Conservation (phyloP, 768 basidiomycete species). For the Trametes maxima region DNA sequence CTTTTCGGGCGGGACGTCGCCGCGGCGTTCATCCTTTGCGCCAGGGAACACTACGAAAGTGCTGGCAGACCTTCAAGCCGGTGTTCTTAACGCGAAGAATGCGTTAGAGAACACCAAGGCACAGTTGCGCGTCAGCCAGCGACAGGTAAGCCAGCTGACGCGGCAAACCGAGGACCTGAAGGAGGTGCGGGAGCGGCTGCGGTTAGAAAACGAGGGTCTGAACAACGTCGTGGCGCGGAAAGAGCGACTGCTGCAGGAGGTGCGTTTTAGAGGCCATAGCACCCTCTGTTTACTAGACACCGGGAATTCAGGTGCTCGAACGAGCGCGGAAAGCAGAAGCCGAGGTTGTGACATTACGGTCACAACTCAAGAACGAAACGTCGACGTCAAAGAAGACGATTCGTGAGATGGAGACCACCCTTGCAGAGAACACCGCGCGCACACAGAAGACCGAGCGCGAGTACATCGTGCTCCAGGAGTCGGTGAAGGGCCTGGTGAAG, state of each 20-base stretch:
- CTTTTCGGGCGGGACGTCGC: conserved; percentile 44
- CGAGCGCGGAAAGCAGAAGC: conserved; percentile 86
- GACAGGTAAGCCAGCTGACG: conserved; percentile 82
- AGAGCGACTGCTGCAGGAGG: conserved; percentile 85
- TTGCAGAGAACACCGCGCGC: conserved; percentile 73
- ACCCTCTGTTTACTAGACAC: background rate
- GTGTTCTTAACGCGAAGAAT: conserved; percentile 74
- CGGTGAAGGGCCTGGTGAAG: conserved; percentile 70
- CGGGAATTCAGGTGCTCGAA: conserved; percentile 51
- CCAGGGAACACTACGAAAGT: conserved; percentile 87
- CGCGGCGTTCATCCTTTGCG: conserved; percentile 63
- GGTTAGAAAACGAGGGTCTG: conserved; percentile 84
- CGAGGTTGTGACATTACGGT: conserved; percentile 66
- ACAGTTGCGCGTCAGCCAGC: conserved; percentile 78
- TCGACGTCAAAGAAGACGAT: conserved; percentile 71
- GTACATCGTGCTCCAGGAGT: conserved; percentile 77
- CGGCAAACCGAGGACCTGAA: conserved; percentile 88
- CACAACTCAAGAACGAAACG: conserved; percentile 74
- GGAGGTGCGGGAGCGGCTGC: conserved; percentile 78
- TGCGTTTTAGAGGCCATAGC: conserved; percentile 33
- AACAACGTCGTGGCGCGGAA: conserved; percentile 89
- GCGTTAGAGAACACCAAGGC: conserved; percentile 86
- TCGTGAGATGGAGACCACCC: conserved; percentile 77
- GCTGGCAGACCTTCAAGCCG: conserved; percentile 83
- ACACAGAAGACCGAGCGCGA: conserved; percentile 84